Evolutionary conservation across 495 filamentous ascomycete species (phyloP).

Genomic region (Annulohypoxylon nitens): DNA sequence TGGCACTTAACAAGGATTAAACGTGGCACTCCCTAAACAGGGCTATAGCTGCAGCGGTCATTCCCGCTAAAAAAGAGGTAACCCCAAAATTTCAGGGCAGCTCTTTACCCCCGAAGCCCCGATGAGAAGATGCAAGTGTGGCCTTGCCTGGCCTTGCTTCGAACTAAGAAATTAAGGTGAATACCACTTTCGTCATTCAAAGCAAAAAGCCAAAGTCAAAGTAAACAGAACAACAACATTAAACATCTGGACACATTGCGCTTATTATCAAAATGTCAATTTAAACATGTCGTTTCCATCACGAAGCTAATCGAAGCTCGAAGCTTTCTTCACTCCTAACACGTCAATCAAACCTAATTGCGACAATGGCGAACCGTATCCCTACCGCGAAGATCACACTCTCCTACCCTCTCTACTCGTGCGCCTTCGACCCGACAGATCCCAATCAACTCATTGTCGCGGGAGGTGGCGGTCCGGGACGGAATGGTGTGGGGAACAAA

Average conservation of each 20-base stretch:
- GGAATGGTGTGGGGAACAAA: constrained; percentile 90
- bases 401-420: constrained; percentile 88
- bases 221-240: constrained; percentile 3
- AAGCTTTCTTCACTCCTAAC: constrained; percentile 1
- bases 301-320: constrained; percentile 19
- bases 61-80: constrained; percentile 12
- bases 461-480: constrained; percentile 88
- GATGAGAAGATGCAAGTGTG: constrained; percentile 34
- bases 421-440: constrained; percentile 88
- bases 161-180: background rate
- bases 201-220: constrained; percentile 13
- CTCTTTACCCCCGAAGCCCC: constrained; percentile 18
- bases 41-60: constrained; percentile 30
- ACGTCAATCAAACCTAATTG: constrained; percentile 22
- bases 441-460: constrained; percentile 82
- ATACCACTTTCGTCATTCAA: constrained; percentile 34
- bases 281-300: constrained; percentile 29
- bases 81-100: constrained; percentile 17
- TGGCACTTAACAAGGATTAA: constrained; percentile 23
- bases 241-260: background rate
- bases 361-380: constrained; percentile 50
- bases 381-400: constrained; percentile 72
- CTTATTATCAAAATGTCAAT: constrained; percentile 19
- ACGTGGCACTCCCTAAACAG: constrained; percentile 20
- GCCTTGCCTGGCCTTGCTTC: constrained; percentile 36